Evolutionary conservation across 2,329 filamentous ascomycete genomes (phyloP), one percentile per base, ranked within the genome.

Genomic region (Talaromyces albobiverticillius): DNA sequence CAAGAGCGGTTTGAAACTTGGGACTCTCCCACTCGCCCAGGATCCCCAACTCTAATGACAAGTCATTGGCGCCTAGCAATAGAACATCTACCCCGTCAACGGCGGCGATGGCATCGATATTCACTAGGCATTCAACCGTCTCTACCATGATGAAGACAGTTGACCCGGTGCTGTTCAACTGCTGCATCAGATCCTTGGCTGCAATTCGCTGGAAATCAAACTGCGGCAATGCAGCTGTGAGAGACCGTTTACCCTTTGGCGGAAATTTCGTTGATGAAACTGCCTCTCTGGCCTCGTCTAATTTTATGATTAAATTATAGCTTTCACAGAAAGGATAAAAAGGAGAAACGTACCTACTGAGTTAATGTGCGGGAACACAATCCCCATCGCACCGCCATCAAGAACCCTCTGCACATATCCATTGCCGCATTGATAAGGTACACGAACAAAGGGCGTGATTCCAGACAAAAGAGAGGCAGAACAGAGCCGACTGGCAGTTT

Each of bases 121-220:
- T 49, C 4, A 8, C 20, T n/a, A 49, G 20, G 18, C 46, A 38
- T 26, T 49, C 46, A 25, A 16, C 46, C 3, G 46, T 41, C 25
- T 49, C 46, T 4, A 49, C 34, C 46, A 49, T 49, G 3, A 49
- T 49, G 7, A 38, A 38, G 14, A 49, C 46, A n/a, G 46, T 41
- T 2, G 46, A 49, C 14, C 32, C 46, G n/a, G 20, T 25, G n/a
- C 32, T 41, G 13, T 49, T 40, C 5, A 49, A 5, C 47, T 50
- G 47, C 31, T 47, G 45, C 26, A 47, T 47, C 26, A 47, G 20
- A 18, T 49, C 46, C 34, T 25, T 41, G 9, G 31, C 46, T 3
- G 31, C 46, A 22, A 49, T 29, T 8, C 20, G 26, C 25, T 49
- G 32, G 25, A 41, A 38, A 23, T 41, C 31, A 49, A 38, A 41